Conservation (phyloP, 805 yeast species). For the Cyberlindnera sargentensis region DNA sequence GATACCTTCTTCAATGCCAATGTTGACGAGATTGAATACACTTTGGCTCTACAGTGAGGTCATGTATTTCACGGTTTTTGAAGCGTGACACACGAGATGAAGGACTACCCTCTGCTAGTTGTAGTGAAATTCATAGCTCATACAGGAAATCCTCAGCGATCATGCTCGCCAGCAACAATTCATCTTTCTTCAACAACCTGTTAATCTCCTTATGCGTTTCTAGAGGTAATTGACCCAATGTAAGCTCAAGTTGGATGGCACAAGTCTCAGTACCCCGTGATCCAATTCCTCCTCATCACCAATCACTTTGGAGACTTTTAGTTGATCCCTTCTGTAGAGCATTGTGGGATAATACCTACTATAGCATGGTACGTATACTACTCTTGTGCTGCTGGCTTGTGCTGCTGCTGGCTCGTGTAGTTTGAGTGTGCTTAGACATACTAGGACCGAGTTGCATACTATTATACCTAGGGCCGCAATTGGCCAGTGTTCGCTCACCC, state of each 20-base stretch:
- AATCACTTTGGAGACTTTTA: conserved; percentile 43
- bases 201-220: conserved; percentile 49
- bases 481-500: no score
- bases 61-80: conserved; percentile 71
- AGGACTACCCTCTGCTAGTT: conserved; percentile 81
- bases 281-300: conserved; percentile 64
- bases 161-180: conserved; percentile 73
- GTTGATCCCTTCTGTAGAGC: conserved; percentile 43
- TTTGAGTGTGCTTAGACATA: no score
- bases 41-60: conserved; percentile 68
- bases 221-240: conserved; percentile 89
- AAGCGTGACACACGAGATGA: conserved; percentile 77
- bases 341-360: no score
- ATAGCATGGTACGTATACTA: no score
- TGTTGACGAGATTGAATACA: conserved; percentile 72
- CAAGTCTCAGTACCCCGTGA: conserved; percentile 34
- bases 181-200: conserved; percentile 64
- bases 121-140: conserved; percentile 73
- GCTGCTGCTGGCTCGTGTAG: no score
- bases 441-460: no score
- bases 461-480: no score
- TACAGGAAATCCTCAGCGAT: conserved; percentile 82
- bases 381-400: no score
- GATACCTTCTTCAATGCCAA: conserved; percentile 81
- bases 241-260: conserved; percentile 61